Evolutionary conservation across 2,329 filamentous ascomycete genomes (phyloP), one percentile per base, ranked within the genome.

Genomic region (Xylaria sp.): DNA sequence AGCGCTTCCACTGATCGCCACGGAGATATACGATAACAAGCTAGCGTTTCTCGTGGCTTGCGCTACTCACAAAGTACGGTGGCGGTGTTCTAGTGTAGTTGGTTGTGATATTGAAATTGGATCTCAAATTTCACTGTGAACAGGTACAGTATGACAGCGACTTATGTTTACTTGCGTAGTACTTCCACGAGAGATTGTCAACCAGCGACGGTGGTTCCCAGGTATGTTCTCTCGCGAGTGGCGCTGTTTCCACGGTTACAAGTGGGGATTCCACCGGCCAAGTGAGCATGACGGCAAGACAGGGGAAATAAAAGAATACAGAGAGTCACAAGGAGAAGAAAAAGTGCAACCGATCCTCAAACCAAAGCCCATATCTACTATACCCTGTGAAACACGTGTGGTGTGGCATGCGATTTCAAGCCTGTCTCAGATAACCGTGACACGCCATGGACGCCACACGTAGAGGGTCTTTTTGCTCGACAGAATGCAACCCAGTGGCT

Each of bases 371-470:
- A 15, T 31, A 38, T 27, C 31, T 38, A 60, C 44, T 15, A 21
- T 61, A 60, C 44, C 19, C 29, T 61, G 53, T 56, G 53, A 60
- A 63, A 61, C 57, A 56, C 60, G 55, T 46, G 53, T 48, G 53
- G 58, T 47, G 52, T 54, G 41, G 35, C 61, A 41, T 49, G 25
- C 47, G 54, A 60, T 63, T 31, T 54, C 56, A 37, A 46, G 47
- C 47, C 33, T 23, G 57, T 60, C 53, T 60, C 57, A 57, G 23
- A 61, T 44, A 11, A n/a, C 13, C 21, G 38, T 41, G 44, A 19
- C n/a, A 35, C 46, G 19, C 17, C 46, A 19, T 49, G 47, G 33
- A 29, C 47, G 33, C 33, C 33, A 19, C 47, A 51, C 47, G 47
- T 51, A 33, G 29, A 33, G 8, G n/a, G 49, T 35, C 33, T 25